Evolutionary conservation across 2,329 filamentous ascomycete species (phyloP), one percentile per base, ranked within the genome.

Genomic region (Aspergillus sp.): DNA sequence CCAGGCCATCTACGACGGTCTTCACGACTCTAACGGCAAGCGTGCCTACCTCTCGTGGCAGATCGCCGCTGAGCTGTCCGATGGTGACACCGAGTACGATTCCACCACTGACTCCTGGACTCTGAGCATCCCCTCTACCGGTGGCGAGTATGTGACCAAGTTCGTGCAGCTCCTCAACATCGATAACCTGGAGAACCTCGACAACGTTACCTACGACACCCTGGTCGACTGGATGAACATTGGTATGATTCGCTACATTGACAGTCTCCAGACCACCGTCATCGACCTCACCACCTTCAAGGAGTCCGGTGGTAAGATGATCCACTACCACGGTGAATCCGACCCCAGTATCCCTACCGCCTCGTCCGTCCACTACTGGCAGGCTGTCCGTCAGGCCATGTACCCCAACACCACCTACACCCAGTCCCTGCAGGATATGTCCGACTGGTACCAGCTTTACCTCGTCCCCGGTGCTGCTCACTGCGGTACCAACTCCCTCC

Each of bases 261-360:
- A 84, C 65, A 80, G 70, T 51, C 75, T 85, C 3, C 83, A 86
- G 66, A 86, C 83, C 8, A 85, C 80, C 1, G 67, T 80, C 23
- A 81, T 83, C 0, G 84, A 87, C 63, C 75, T 86, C 0, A 82
- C 80, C 0, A 64, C 74, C 8, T 85, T 85, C 75, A 73, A 81
- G 32, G 59, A 73, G 2, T 66, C 75, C 0, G 84, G 84, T 23
- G 84, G 82, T 54, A 87, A 87, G 71, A 71, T 87, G 3, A 72
- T 87, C 10, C 83, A 86, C 70, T 85, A 80, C 74, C 84, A 87
- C 71, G 84, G 84, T 55, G 83, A 86, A 70, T 81, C 80, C 0
- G 85, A 86, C 69, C 70, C 76, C 13, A 80, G 77, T 6, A 75
- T 87, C 61, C 84, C 84, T 1, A 70, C 84, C 1, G 82, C 77